phyloP scores from a whole-genome alignment of 1,284 basidiomycete genomes.

The Psilocybe mexicana region DNA sequence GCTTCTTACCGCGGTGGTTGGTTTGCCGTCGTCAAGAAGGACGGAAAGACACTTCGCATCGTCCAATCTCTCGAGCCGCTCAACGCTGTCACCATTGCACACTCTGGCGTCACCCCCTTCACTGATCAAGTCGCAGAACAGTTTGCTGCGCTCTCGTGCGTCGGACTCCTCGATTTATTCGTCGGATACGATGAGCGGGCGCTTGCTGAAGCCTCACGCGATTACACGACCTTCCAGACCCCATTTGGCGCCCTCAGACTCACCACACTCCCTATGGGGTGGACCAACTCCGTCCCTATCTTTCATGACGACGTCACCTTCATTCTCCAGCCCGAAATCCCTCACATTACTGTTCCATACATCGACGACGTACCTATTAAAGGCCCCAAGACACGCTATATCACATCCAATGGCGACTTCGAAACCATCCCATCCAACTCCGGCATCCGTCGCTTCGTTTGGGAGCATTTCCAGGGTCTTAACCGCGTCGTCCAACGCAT shows the following conservation, averaged over 20 bases:
- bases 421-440: conserved; percentile 17
- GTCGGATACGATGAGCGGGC: conserved; percentile 30
- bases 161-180: conserved; percentile 32
- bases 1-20: conserved; percentile 16
- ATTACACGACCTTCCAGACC: conserved; percentile 34
- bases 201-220: conserved; percentile 27
- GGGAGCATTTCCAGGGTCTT: conserved; percentile 4
- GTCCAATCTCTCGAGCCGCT: conserved; percentile 34
- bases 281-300: conserved; percentile 32
- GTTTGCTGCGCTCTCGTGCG: conserved; percentile 20
- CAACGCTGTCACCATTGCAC: conserved; percentile 33
- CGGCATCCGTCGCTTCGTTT: neutral
- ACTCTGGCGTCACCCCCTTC: conserved; percentile 32
- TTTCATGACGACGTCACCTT: conserved; percentile 34
- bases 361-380: conserved; percentile 35
- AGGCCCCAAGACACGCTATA: conserved; percentile 31
- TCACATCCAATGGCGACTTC: conserved; percentile 20
- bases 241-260: conserved; percentile 32
- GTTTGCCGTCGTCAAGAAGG: conserved; percentile 26
- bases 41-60: conserved; percentile 24
- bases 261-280: conserved; percentile 35
- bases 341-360: conserved; percentile 27
- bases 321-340: conserved; percentile 37
- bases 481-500: conserved; percentile 11
- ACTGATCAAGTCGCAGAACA: conserved; percentile 32